A percentile compares a stretch with the other conserved stretches of the same genome.
These are phyloP conservation scores for Eutypella sp. DNA, from an alignment of 2,329 filamentous ascomycete species.

Conservation along the genomic window DNA sequence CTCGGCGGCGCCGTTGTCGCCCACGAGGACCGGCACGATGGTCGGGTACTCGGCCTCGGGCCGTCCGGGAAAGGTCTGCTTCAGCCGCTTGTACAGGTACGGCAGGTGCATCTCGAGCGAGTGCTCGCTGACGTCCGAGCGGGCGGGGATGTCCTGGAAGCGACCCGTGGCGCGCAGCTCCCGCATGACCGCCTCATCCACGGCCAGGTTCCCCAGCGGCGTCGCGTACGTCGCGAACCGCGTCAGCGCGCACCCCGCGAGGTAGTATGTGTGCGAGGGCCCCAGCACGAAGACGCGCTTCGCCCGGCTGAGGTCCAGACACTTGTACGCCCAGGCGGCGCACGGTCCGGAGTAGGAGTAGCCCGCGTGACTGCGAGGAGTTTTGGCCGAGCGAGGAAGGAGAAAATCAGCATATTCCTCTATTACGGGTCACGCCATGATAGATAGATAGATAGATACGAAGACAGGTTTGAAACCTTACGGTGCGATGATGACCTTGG, in stretches of 20 bases:
- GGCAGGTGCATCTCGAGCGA: constrained; percentile 96
- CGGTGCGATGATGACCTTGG: constrained; percentile 88
- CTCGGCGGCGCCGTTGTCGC: constrained; percentile 59
- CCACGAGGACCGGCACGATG: constrained; percentile 82
- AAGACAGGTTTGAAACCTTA: constrained; percentile 43
- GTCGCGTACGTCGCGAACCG: constrained; percentile 67
- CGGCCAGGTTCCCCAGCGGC: constrained; percentile 63
- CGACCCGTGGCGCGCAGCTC: constrained; percentile 45
- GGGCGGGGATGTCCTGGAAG: constrained; percentile 59
- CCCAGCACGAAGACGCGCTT: constrained; percentile 91
- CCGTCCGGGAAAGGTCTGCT: constrained; percentile 45
- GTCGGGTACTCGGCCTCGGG: constrained; percentile 57
- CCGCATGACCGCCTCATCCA: constrained; percentile 56
- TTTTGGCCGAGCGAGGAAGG: not conserved
- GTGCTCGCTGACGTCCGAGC: constrained; percentile 77
- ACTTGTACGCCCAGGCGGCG: constrained; percentile 92
- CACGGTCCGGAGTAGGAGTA: constrained; percentile 88
- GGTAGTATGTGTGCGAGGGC: constrained; percentile 83
- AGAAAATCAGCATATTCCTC: not conserved
- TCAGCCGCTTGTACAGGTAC: constrained; percentile 76
- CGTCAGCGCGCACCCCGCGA: constrained; percentile 72
- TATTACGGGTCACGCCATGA: not conserved
- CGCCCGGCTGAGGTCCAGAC: constrained; percentile 72
- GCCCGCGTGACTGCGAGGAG: constrained; percentile 70
- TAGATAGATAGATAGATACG: constrained; percentile 3